Evolutionary conservation across 768 basidiomycete genomes (phyloP).

Genomic region (Pleurotus citrinopileatus): DNA sequence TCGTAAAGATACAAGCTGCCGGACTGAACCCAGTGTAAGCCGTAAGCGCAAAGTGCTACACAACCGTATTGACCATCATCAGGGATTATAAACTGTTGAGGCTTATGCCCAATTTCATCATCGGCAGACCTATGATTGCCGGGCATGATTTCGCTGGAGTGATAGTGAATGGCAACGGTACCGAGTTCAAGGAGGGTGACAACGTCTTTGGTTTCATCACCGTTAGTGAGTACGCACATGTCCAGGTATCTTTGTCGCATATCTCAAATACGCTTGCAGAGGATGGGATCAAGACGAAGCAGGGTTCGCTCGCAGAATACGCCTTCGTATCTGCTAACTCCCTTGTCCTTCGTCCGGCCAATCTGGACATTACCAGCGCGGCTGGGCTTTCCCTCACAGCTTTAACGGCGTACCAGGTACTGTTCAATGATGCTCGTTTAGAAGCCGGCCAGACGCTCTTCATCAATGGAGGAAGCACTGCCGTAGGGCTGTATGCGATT

Average conservation of each 20-base stretch:
- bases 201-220: slow-evolving; percentile 59
- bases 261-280: slow-evolving; percentile 17
- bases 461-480: slow-evolving; percentile 68
- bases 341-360: slow-evolving; percentile 42
- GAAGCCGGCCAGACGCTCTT: slow-evolving; percentile 59
- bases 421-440: slow-evolving; percentile 46
- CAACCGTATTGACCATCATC: background rate
- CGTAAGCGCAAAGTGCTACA: background rate
- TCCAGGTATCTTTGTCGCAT: background rate
- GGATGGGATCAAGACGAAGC: slow-evolving; percentile 31
- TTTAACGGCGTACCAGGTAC: slow-evolving; percentile 55
- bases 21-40: slow-evolving; percentile 70
- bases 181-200: slow-evolving; percentile 55
- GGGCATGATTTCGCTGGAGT: slow-evolving; percentile 67
- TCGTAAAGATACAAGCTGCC: slow-evolving; percentile 49
- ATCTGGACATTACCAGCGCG: slow-evolving; percentile 53
- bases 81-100: slow-evolving; percentile 63
- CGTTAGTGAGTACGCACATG: slow-evolving; percentile 23
- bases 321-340: slow-evolving; percentile 37
- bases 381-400: slow-evolving; percentile 59
- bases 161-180: slow-evolving; percentile 52
- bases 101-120: slow-evolving; percentile 42
- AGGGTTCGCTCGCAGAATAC: slow-evolving; percentile 64
- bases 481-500: slow-evolving; percentile 69
- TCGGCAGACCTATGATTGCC: slow-evolving; percentile 46